Base-by-base conservation (phyloP, 164 flowering plant genomes). In the Stephania japonica region DNA sequence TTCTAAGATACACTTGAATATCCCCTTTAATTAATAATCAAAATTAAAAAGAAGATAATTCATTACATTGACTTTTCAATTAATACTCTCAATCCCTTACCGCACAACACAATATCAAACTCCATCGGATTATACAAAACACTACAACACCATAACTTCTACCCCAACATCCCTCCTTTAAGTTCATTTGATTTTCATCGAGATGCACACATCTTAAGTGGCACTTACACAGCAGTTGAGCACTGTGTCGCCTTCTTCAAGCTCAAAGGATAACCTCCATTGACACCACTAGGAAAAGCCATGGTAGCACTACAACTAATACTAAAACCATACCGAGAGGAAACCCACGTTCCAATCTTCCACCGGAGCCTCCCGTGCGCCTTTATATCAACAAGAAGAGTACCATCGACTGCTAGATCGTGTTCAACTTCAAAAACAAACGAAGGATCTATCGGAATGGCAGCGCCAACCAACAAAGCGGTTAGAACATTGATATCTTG, bases 331-430 rank as follows among this genome's bases (percentile, higher is more conserved):
- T 87, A 83, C 3, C 73, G 70, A 0, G 88, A 80, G 5, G 92
- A 88, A 38, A 87, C 90, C 90, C 89, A 90, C 25, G 85, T 83
- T 42, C 92, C 91, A 11, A 90, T 87, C 70, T 84, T 90, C 94
- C 94, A 90, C 53, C 90, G 72, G 5, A 90, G 73, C 81, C 74
- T 69, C 6, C 94, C 94, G 27, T 77, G 78, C 61, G 82, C 69
- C 80, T 85, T 87, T 23, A 90, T 12, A 19, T 67, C 79, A 65
- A 90, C 47, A 19, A 78, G 70, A 7, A 90, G 71, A 65, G 76
- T 84, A 23, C 91, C 92, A 0, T 79, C 1, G 21, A 14, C 70
- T 4, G 74, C 70, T 78, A 81, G 88, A 67, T 88, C 89, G 0
- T 83, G 82, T 2, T 75, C 80, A 42, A 88, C 81, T 69, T 86